Evolutionary conservation across 352 stramenopile genomes (phyloP).

Genomic region (Phytophthora capsici): DNA sequence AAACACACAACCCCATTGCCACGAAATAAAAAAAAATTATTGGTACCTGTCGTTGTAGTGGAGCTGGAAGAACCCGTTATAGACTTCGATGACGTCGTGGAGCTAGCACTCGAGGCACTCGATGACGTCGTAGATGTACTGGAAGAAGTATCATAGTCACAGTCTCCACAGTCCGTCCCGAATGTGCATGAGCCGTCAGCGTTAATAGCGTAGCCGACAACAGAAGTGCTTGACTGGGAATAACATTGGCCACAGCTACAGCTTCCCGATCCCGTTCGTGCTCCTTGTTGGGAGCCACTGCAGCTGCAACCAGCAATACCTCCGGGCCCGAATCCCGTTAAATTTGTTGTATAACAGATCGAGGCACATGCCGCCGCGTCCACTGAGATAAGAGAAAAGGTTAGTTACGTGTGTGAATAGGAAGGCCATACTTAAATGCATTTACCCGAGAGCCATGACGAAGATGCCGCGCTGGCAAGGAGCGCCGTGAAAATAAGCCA

Average conservation of each 20-base stretch:
- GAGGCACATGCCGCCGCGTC: slow-evolving; percentile 31
- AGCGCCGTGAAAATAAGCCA: slow-evolving; percentile 6
- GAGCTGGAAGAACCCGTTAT: slow-evolving; percentile 10
- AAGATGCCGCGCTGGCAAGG: not conserved
- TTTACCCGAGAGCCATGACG: slow-evolving; percentile 7
- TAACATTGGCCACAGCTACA: slow-evolving; percentile 62
- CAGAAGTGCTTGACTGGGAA: slow-evolving; percentile 15
- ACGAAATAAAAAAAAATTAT: not conserved
- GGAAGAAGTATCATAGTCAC: slow-evolving; percentile 24
- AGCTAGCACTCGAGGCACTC: slow-evolving; percentile 1
- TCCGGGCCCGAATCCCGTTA: slow-evolving; percentile 47
- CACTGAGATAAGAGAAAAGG: slow-evolving; percentile 11
- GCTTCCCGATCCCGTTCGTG: slow-evolving; percentile 19
- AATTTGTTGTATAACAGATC: slow-evolving; percentile 48
- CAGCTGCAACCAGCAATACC: slow-evolving; percentile 40
- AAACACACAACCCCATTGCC: not conserved
- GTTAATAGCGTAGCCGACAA: slow-evolving; percentile 42
- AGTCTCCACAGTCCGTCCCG: slow-evolving; percentile 45
- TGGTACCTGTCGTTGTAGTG: slow-evolving; percentile 31
- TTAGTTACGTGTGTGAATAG: too few relatives aligned
- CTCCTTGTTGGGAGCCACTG: slow-evolving; percentile 27
- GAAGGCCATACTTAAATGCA: too few relatives aligned
- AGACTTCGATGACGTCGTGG: slow-evolving; percentile 19
- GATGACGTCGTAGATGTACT: slow-evolving; percentile 11
- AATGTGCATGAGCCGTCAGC: slow-evolving; percentile 38